Evolutionary conservation across 1,284 basidiomycete species (phyloP).

Genomic region (Neonothopanus nambi): DNA sequence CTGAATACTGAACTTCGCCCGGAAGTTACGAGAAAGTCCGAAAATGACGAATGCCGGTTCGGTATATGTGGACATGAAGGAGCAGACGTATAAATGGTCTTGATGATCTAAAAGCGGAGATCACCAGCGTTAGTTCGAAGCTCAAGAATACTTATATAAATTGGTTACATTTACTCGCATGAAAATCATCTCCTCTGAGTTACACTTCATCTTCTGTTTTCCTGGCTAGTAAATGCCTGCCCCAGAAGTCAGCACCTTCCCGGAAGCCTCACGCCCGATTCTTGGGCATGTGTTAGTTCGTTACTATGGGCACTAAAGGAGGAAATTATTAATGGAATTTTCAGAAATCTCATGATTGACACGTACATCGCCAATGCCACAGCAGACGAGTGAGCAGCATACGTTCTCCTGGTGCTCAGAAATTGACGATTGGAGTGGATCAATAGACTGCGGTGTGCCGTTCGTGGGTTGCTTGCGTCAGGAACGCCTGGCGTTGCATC

Average conservation of each 20-base stretch:
- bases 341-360: constrained; percentile 79
- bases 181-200: constrained; percentile 14
- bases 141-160: constrained; percentile 13
- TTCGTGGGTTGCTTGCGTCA: constrained; percentile 65
- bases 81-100: too few relatives aligned
- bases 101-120: too few relatives aligned
- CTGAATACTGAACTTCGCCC: too few relatives aligned
- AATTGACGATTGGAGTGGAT: constrained; percentile 5
- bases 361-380: constrained; percentile 75
- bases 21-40: too few relatives aligned
- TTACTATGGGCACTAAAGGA: not conserved
- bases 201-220: constrained; percentile 4
- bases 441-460: constrained; percentile 66
- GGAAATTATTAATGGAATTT: not conserved
- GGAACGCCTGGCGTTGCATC: constrained; percentile 57
- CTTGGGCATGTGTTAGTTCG: constrained; percentile 68
- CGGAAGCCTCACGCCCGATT: constrained; percentile 37
- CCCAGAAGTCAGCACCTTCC: constrained; percentile 35
- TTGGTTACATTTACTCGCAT: not conserved
- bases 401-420: too few relatives aligned
- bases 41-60: too few relatives aligned
- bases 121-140: constrained; percentile 3
- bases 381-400: constrained; percentile 61
- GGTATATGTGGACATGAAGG: too few relatives aligned
- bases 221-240: constrained; percentile 48